Conservation (phyloP, 1,284 basidiomycete genomes). For the Amylostereum areolatum region DNA sequence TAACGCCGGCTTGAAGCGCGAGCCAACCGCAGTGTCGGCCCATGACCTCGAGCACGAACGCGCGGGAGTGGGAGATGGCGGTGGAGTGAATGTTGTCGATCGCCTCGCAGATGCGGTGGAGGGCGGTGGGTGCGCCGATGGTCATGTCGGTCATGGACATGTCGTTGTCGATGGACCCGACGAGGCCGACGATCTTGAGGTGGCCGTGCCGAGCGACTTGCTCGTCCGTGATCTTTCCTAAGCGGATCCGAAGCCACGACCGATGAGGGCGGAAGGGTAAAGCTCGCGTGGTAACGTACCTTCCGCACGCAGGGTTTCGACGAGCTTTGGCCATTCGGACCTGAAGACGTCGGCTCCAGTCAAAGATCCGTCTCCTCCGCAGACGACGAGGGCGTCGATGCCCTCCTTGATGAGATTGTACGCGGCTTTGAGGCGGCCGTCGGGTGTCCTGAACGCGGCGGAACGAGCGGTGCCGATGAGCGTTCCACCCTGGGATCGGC, state of each 20-base stretch:
- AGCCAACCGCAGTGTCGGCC: conserved; percentile 98
- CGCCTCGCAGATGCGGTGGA: conserved; percentile 95
- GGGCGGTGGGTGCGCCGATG: conserved; percentile 92
- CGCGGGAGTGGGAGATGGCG: conserved; percentile 91
- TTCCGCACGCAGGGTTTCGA: conserved; percentile 61
- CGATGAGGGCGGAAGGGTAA: not conserved
- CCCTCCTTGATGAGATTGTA: conserved; percentile 92
- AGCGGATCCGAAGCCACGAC: conserved; percentile 1
- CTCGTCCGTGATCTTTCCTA: conserved; percentile 70
- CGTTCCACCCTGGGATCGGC: conserved; percentile 75
- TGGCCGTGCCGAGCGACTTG: conserved; percentile 72
- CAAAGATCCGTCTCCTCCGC: conserved; percentile 94
- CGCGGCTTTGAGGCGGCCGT: conserved; percentile 85
- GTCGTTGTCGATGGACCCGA: conserved; percentile 98
- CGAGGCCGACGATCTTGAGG: conserved; percentile 94
- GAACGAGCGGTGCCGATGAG: conserved; percentile 95
- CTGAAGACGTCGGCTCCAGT: conserved; percentile 95
- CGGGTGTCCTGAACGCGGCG: conserved; percentile 77
- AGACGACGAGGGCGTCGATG: conserved; percentile 95
- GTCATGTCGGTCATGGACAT: conserved; percentile 98
- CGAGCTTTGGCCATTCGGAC: conserved; percentile 86
- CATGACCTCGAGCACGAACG: conserved; percentile 99
- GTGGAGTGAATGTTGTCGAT: conserved; percentile 99
- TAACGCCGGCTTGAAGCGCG: conserved; percentile 88
- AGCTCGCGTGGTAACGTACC: conserved; percentile 29